Percentiles rank a stretch among this genome's conserved stretches.
These are phyloP conservation scores for Wickerhamiella australiensis DNA, from an alignment of 805 yeast genomes.

Conservation along the genomic window DNA sequence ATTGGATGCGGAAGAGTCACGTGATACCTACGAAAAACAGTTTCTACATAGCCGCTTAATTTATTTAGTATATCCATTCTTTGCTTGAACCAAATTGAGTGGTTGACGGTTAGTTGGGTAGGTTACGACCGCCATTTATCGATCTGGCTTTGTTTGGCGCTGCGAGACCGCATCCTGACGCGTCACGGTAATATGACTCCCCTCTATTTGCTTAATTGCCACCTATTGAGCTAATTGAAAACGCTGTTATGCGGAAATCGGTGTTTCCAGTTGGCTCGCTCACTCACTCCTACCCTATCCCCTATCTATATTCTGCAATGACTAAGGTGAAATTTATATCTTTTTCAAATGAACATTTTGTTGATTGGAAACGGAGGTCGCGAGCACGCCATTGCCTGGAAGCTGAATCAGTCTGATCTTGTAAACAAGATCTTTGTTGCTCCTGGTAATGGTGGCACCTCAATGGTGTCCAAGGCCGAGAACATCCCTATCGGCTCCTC, in stretches of 20 bases:
- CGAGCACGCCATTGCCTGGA: constrained; percentile 95
- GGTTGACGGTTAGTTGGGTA: no score
- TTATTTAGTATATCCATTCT: background rate
- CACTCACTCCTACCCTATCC: no score
- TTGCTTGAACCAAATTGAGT: no score
- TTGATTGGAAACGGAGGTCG: constrained; percentile 97
- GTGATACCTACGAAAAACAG: background rate
- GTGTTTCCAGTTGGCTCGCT: no score
- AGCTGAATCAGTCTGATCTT: constrained; percentile 61
- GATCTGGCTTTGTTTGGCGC: no score
- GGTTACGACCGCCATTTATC: no score
- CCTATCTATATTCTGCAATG: background rate
- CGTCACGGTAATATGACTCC: no score
- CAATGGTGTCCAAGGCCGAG: constrained; percentile 40
- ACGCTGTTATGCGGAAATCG: no score
- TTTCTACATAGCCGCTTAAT: background rate
- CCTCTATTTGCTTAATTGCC: no score
- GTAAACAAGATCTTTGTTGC: constrained; percentile 75
- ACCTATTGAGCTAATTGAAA: no score
- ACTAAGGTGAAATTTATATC: background rate
- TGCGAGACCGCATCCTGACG: no score
- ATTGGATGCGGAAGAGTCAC: background rate
- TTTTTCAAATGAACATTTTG: constrained; percentile 43
- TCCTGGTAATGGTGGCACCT: constrained; percentile 92
- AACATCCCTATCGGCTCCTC: constrained; percentile 60